Evolutionary conservation across 176 grass and related monocot species (phyloP).

Genomic region (Thinopyrum elongatum): DNA sequence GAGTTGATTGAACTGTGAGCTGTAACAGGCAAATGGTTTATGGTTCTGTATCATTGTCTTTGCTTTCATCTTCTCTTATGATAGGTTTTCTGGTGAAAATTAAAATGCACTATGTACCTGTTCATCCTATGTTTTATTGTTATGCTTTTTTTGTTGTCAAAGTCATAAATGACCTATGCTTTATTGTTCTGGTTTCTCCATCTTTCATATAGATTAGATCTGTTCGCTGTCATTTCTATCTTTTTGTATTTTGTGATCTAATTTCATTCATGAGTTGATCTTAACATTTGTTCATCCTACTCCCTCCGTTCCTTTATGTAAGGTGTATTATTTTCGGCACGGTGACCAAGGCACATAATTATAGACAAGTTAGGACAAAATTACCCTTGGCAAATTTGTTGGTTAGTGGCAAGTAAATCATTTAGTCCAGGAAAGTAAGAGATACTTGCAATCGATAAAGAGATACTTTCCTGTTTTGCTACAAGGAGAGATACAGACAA

Average conservation of each 20-base stretch:
- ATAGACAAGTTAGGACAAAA: too few relatives aligned
- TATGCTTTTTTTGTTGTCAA: not conserved
- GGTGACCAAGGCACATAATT: too few relatives aligned
- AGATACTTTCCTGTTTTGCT: too few relatives aligned
- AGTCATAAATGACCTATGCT: not conserved
- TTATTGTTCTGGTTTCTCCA: not conserved
- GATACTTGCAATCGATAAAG: too few relatives aligned
- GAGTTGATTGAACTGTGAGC: not conserved
- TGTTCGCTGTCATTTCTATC: not conserved
- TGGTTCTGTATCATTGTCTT: not conserved
- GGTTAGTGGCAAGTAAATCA: too few relatives aligned
- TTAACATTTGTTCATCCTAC: not conserved
- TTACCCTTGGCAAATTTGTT: too few relatives aligned
- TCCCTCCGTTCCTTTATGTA: too few relatives aligned
- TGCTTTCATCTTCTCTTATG: not conserved
- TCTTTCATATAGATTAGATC: not conserved
- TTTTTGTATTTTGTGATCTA: not conserved
- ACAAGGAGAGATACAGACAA: too few relatives aligned
- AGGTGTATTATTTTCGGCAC: too few relatives aligned
- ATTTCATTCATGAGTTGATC: conserved; percentile 6
- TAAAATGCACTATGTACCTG: conserved; percentile 10
- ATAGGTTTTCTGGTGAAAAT: not conserved
- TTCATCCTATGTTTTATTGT: not conserved
- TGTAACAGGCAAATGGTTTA: not conserved
- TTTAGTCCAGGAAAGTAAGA: too few relatives aligned